Conservation (phyloP, 306 rosid species). For the Carpinus viminea region DNA sequence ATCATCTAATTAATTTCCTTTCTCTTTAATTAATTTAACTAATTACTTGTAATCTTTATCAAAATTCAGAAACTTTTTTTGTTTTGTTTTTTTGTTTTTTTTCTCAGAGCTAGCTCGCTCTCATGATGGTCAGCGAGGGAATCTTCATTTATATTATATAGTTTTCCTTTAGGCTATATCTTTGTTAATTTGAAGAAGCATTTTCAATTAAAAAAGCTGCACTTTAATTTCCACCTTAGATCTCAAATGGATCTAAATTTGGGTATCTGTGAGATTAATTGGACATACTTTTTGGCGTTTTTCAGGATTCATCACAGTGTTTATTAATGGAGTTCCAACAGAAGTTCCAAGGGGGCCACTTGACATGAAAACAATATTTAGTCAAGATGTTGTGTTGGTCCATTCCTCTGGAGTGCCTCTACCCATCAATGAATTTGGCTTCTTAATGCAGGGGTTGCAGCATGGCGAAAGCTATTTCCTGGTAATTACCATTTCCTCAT, state of each 20-base stretch:
- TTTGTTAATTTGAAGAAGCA: not conserved
- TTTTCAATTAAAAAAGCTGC: not conserved
- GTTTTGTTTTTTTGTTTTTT: constrained; percentile 31
- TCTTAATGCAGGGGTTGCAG: constrained; percentile 62
- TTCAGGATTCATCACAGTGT: constrained; percentile 67
- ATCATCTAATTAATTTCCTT: too few relatives aligned
- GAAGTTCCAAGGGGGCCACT: constrained; percentile 71
- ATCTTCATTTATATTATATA: too few relatives aligned
- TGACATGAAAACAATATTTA: constrained; percentile 65
- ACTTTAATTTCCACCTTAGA: not conserved
- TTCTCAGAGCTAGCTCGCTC: constrained; percentile 1
- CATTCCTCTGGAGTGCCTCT: constrained; percentile 79
- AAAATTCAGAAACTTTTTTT: constrained; percentile 16
- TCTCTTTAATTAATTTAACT: too few relatives aligned
- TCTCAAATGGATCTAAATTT: not conserved
- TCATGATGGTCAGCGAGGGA: too few relatives aligned
- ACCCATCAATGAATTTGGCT: constrained; percentile 69
- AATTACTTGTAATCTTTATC: too few relatives aligned
- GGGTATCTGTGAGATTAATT: too few relatives aligned
- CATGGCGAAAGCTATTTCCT: constrained; percentile 89
- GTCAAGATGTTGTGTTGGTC: constrained; percentile 63
- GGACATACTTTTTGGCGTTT: not conserved
- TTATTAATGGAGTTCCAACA: constrained; percentile 78
- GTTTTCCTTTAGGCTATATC: not conserved
- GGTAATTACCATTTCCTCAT: constrained; percentile 35